These are phyloP conservation scores for Boletales sp. DNA, from an alignment of 768 basidiomycete genomes.

Conservation along the genomic window DNA sequence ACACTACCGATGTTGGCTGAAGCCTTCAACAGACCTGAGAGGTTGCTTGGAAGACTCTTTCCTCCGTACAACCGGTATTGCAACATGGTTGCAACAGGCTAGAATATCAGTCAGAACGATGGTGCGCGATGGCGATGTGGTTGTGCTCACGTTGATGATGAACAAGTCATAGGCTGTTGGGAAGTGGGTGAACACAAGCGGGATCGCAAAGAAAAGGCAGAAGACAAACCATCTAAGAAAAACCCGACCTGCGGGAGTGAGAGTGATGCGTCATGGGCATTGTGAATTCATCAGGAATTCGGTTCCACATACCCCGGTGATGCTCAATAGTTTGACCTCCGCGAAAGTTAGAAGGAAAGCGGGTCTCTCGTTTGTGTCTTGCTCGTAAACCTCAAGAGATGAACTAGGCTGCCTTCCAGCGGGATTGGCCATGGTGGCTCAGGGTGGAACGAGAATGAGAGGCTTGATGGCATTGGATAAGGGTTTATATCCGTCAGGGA, in stretches of 20 bases:
- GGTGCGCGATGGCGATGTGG: background rate
- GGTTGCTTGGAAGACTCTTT: slow-evolving; percentile 44
- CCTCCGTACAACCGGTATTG: slow-evolving; percentile 62
- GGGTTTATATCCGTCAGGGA: background rate
- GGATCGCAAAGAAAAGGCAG: background rate
- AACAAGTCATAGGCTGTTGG: slow-evolving; percentile 65
- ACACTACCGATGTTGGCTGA: slow-evolving; percentile 70
- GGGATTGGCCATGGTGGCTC: slow-evolving; percentile 9
- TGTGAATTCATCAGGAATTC: background rate
- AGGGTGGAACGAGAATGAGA: background rate
- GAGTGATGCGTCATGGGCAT: background rate
- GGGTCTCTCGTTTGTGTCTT: slow-evolving; percentile 28
- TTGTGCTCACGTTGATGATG: slow-evolving; percentile 55
- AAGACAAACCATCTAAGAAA: slow-evolving; percentile 61
- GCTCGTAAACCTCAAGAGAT: slow-evolving; percentile 28
- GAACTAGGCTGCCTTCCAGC: background rate
- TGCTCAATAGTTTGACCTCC: slow-evolving; percentile 58
- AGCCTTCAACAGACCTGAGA: slow-evolving; percentile 64
- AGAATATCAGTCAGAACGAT: background rate
- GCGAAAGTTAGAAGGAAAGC: slow-evolving; percentile 39
- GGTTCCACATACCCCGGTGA: slow-evolving; percentile 48
- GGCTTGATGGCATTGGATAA: background rate
- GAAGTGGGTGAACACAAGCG: slow-evolving; percentile 3
- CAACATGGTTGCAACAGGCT: slow-evolving; percentile 68
- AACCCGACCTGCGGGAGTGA: slow-evolving; percentile 51